These are phyloP conservation scores for Arabidopsis arenosa DNA, from an alignment of 345 rosid species.

Conservation along the genomic window DNA sequence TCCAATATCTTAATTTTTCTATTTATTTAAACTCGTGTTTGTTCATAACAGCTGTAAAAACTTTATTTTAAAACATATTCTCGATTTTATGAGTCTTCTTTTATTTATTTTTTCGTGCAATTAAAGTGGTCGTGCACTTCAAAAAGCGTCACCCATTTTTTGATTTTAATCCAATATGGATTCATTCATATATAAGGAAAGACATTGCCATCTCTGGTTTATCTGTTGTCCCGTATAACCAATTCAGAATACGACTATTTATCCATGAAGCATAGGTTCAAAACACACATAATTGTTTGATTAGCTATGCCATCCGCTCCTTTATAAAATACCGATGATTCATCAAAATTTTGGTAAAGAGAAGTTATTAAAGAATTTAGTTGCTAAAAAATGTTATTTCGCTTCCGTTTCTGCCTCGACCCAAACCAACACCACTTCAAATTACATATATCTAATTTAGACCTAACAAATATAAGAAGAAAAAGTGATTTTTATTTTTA, in stretches of 20 bases:
- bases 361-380: too few species aligned
- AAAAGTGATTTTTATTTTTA: neutral
- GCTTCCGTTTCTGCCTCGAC: too few species aligned
- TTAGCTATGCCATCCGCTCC: neutral
- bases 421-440: neutral
- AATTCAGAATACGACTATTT: neutral
- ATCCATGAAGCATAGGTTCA: neutral
- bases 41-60: slow-evolving; percentile 16
- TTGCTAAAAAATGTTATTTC: too few species aligned
- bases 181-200: too few species aligned
- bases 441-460: neutral
- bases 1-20: slow-evolving; percentile 4
- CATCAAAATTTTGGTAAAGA: neutral
- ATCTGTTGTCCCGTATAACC: too few species aligned
- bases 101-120: neutral
- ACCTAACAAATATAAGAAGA: neutral
- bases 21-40: neutral
- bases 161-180: too few species aligned
- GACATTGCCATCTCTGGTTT: too few species aligned
- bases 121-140: neutral
- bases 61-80: slow-evolving; percentile 9
- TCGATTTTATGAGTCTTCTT: neutral
- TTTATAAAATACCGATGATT: neutral
- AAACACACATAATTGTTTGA: neutral
- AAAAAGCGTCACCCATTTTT: neutral